Evolutionary conservation across 2,329 filamentous ascomycete genomes (phyloP).

Genomic region (Colletotrichum sp.): DNA sequence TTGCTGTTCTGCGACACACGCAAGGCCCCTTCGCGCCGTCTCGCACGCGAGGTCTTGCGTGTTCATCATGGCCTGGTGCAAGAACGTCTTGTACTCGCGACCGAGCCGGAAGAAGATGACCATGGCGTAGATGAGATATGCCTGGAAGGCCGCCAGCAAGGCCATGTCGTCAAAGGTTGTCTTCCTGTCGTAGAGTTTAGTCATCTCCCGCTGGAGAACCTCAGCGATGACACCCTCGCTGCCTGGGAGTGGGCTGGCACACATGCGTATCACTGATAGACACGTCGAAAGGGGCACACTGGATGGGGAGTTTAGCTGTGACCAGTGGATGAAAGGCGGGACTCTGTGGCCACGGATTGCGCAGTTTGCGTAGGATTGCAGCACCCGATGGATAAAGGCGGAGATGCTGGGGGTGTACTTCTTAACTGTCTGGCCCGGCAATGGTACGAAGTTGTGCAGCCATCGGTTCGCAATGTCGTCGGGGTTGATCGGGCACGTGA

Average conservation of each 20-base stretch:
- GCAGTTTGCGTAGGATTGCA: constrained; percentile 48
- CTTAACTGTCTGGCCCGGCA: constrained; percentile 47
- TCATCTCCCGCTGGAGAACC: constrained; percentile 48
- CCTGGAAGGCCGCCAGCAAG: constrained; percentile 53
- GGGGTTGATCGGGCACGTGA: constrained; percentile 51
- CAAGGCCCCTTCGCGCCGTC: constrained; percentile 43
- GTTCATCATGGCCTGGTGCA: constrained; percentile 50
- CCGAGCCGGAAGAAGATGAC: constrained; percentile 48
- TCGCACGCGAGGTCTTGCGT: constrained; percentile 55
- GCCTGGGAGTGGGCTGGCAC: constrained; percentile 37
- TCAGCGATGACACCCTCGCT: constrained; percentile 34
- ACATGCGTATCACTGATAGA: constrained; percentile 44
- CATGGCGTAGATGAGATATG: constrained; percentile 58
- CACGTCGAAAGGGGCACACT: constrained; percentile 43
- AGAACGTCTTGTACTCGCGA: constrained; percentile 29
- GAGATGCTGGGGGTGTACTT: constrained; percentile 41
- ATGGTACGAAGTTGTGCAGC: constrained; percentile 51
- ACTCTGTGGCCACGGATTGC: constrained; percentile 38
- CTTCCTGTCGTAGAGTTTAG: constrained; percentile 35
- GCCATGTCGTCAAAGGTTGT: constrained; percentile 28
- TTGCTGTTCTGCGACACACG: constrained; percentile 45
- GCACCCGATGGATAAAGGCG: constrained; percentile 43
- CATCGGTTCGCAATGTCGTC: constrained; percentile 54
- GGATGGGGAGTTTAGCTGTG: constrained; percentile 33
- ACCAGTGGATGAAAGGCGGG: constrained; percentile 50